phyloP scores from a whole-genome alignment of 2,329 filamentous ascomycete genomes.

The Chrysosporium queenslandicum region DNA sequence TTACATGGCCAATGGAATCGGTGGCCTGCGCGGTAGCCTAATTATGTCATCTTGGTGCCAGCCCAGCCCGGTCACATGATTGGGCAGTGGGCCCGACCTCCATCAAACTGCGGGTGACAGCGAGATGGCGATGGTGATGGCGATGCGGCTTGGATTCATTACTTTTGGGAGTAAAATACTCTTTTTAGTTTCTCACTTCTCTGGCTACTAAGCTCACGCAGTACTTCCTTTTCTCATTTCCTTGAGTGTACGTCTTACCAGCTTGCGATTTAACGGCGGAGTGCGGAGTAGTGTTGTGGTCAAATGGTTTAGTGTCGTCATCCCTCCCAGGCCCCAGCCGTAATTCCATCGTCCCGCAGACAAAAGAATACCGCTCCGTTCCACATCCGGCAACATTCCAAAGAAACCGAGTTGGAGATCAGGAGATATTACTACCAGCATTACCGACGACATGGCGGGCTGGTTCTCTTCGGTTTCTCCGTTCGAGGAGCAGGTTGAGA shows the following conservation, averaged over 20 bases:
- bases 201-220: no score
- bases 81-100: neutral
- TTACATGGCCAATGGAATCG: neutral
- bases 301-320: slow-evolving; percentile 10
- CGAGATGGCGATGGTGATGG: no score
- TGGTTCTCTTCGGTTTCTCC: slow-evolving; percentile 92
- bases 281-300: slow-evolving; percentile 6
- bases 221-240: no score
- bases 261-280: neutral
- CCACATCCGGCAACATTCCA: neutral
- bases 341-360: neutral
- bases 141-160: no score
- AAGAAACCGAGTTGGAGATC: neutral
- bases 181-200: no score
- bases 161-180: no score
- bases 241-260: no score
- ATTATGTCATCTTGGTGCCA: neutral
- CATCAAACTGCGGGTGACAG: no score
- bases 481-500: slow-evolving; percentile 94
- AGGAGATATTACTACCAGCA: neutral
- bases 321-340: neutral
- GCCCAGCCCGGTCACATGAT: neutral
- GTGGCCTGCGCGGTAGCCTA: no score
- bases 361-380: neutral
- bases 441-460: slow-evolving; percentile 66